These are phyloP conservation scores for Rhamnella rubrinervis DNA, from an alignment of 331 rosid species.

Conservation along the genomic window DNA sequence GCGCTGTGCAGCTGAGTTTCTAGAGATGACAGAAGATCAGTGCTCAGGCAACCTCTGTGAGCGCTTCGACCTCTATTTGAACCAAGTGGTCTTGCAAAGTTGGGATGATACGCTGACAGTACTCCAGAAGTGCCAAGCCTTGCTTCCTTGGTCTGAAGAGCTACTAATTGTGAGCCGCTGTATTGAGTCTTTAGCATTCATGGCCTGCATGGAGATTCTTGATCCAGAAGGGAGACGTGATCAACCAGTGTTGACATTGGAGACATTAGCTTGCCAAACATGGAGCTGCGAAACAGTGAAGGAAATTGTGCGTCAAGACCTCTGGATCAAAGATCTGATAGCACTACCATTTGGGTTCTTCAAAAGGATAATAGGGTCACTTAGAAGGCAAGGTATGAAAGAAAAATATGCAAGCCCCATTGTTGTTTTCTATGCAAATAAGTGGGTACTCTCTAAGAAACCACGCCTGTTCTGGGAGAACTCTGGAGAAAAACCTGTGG, in stretches of 20 bases:
- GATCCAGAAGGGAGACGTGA: slow-evolving; percentile 73
- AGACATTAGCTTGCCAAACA: slow-evolving; percentile 46
- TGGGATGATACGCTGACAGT: slow-evolving; percentile 94
- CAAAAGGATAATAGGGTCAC: slow-evolving; percentile 62
- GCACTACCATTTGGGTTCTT: slow-evolving; percentile 74
- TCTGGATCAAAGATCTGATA: slow-evolving; percentile 85
- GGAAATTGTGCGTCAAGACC: slow-evolving; percentile 53
- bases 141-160: slow-evolving; percentile 86
- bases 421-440: slow-evolving; percentile 72
- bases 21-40: slow-evolving; percentile 74
- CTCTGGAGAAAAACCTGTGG: slow-evolving; percentile 34
- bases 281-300: slow-evolving; percentile 61
- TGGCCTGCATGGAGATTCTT: slow-evolving; percentile 96
- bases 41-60: slow-evolving; percentile 66
- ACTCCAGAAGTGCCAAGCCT: slow-evolving; percentile 69
- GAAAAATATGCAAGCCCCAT: slow-evolving; percentile 74
- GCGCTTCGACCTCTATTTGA: slow-evolving; percentile 71
- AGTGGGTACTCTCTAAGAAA: slow-evolving; percentile 68
- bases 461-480: slow-evolving; percentile 47
- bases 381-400: slow-evolving; percentile 91
- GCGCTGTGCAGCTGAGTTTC: slow-evolving; percentile 82
- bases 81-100: slow-evolving; percentile 81
- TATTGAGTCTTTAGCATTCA: slow-evolving; percentile 83
- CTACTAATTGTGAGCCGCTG: slow-evolving; percentile 76
- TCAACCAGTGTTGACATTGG: slow-evolving; percentile 60